phyloP scores from a whole-genome alignment of 2,329 filamentous ascomycete genomes.

The Davidsoniella eucalypti region DNA sequence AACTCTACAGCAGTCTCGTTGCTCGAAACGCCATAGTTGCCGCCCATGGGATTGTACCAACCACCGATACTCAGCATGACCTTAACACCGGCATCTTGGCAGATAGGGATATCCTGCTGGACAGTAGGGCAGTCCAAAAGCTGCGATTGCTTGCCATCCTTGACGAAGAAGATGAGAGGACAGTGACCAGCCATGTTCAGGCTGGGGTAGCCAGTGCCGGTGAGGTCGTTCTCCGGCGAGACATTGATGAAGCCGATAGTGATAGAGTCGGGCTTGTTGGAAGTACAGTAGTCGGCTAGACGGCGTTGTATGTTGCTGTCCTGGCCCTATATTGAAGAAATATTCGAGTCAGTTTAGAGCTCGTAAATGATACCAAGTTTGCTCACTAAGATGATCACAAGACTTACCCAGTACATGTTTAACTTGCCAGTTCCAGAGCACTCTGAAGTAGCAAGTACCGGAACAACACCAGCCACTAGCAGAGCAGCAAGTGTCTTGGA shows the following conservation, averaged over 20 bases:
- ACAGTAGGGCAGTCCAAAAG: constrained; percentile 23
- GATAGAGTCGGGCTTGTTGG: constrained; percentile 22
- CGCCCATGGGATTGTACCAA: constrained; percentile 9
- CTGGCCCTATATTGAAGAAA: constrained; percentile 21
- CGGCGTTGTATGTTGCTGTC: constrained; percentile 14
- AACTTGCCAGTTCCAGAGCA: constrained; percentile 18
- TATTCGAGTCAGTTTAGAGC: constrained; percentile 4
- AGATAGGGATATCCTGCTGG: constrained; percentile 25
- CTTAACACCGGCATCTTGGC: constrained; percentile 26
- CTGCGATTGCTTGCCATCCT: constrained; percentile 16
- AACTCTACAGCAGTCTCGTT: constrained; percentile 21
- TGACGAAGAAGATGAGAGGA: constrained; percentile 17
- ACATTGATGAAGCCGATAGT: constrained; percentile 24
- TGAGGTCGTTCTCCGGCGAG: constrained; percentile 21
- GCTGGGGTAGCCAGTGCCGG: constrained; percentile 22
- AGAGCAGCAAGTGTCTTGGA: constrained; percentile 2
- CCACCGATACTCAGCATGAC: constrained; percentile 26
- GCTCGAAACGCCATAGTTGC: constrained; percentile 21
- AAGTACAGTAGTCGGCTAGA: constrained; percentile 21
- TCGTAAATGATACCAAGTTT: background rate
- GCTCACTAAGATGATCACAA: too few relatives aligned
- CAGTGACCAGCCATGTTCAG: constrained; percentile 27
- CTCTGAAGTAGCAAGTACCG: constrained; percentile 14
- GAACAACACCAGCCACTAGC: constrained; percentile 16
- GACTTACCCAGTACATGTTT: constrained; percentile 26